Evolutionary conservation across 1,284 basidiomycete species (phyloP), one percentile per base, ranked within the genome.

Genomic region (Caloboletus inedulis): DNA sequence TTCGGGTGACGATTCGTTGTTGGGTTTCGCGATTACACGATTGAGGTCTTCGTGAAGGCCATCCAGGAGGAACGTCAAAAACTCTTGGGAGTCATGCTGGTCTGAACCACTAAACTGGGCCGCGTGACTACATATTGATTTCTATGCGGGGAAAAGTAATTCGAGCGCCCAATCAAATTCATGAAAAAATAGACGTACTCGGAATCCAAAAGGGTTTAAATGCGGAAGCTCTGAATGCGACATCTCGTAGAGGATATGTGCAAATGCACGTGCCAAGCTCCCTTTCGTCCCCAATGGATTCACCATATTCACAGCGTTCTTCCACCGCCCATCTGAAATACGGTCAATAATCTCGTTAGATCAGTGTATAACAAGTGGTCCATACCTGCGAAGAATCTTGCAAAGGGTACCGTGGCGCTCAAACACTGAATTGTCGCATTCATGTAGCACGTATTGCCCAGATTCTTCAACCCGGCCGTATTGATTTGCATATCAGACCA

Each of bases 401-500:
- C 83, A 69, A 98, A 94, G 0, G 94, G 94, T 13, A 89, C 83
- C 0, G 94, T 95, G 0, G 93, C 94, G 63, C 86, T 92, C 63
- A 99, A 74, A 70, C 96, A 99, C 72, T 99, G 96, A 21, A 99
- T 83, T 4, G 94, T 95, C 29, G 95, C 91, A 70, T 98, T 99
- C 94, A 99, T 98, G 70, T 98, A 99, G 71, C 96, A 99, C 1
- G 97, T 99, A 70, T 99, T 98, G 31, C 96, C 97, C 55, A 99
- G 70, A 70, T 99, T 99, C 79, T 94, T 94, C 68, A 99, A 70
- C 3, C 96, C 96, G 0, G 89, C 88, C 34, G 88, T 82, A 16
- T 90, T 91, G 53, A 95, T 81, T 59, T 86, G 79, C 39, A 81
- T 75, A 66, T 92, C 89, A 16, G 77, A 69, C 93, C 92, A 95